Base-by-base conservation (phyloP, 1,284 basidiomycete genomes). In the Ustilago bromivora region DNA sequence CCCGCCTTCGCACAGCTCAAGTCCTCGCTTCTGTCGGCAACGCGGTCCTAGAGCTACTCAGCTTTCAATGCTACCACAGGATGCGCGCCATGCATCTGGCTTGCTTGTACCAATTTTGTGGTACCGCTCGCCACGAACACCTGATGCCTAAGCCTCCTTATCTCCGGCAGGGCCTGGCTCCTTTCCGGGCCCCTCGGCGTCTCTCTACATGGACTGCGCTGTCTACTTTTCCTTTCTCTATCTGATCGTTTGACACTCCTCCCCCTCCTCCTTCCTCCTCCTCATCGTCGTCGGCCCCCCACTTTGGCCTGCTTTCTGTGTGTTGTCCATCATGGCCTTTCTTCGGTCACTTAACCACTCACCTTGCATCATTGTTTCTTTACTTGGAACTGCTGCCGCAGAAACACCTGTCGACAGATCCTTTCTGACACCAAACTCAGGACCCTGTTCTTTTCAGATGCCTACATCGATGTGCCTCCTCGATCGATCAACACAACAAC, bases 151-250 rank as follows among this genome's bases (percentile, higher is more conserved):
- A 47, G 35, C 53, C 52, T 15, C 15, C 46, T 38, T n/a, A 12
- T 54, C 40, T 61, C 43, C 54, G 36, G 17, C 17, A 66, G 57
- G 69, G 69, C 60, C 69, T 71, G 60, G 69, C 59, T 63, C 58
- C 54, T 63, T 19, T 60, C 59, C 65, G 65, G 46, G 31, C 54
- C 52, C 47, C 51, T 59, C 70, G 61, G 63, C 53, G 57, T 66
- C 57, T 60, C 57, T 56, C 36, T 54, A 28, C 35, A 57, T 49
- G 34, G 55, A 47, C 52, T 63, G 52, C 70, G 60, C 32, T 36
- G 4, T 23, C 41, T 15, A 36, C 36, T 13, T 12, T 46, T 10
- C 36, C 6, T 2, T 36, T 46, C 35, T 15, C 47, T 43, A 36
- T 47, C 49, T 46, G 15, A 52, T 36, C 41, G 23, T 8, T 23